Evolutionary conservation across 371 early-diverging fungal species (phyloP).

Genomic region (Phascolomyces articulosus): DNA sequence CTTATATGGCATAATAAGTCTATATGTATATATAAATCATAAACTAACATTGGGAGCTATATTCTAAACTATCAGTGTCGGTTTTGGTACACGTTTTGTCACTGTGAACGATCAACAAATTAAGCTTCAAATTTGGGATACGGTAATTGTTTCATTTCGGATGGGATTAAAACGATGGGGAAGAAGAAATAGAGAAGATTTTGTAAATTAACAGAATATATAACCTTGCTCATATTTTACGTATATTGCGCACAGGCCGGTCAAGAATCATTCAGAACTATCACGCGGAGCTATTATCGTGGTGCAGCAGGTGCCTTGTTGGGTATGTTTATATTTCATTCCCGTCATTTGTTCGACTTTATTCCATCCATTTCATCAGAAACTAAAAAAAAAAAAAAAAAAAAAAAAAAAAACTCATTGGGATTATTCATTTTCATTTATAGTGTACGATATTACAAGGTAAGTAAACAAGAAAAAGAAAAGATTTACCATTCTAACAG

Average conservation of each 20-base stretch:
- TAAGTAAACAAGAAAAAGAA: slow-evolving; percentile 6
- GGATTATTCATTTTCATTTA: too few species aligned
- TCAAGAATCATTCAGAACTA: slow-evolving; percentile 95
- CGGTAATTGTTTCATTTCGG: slow-evolving; percentile 80
- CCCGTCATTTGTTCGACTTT: not conserved
- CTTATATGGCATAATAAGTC: too few species aligned
- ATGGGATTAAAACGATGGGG: too few species aligned
- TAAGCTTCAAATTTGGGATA: slow-evolving; percentile 99
- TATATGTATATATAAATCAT: too few species aligned
- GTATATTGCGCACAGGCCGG: slow-evolving; percentile 64
- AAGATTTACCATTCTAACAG: not conserved
- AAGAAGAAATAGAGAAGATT: too few species aligned
- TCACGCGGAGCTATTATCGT: slow-evolving; percentile 96
- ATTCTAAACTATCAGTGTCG: slow-evolving; percentile 73
- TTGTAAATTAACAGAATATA: too few species aligned
- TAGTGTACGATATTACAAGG: slow-evolving; percentile 59
- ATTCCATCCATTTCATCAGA: not conserved
- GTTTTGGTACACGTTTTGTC: slow-evolving; percentile 83
- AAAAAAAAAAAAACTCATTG: too few species aligned
- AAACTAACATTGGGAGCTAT: too few species aligned
- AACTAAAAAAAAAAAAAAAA: not conserved
- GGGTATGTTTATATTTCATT: slow-evolving; percentile 1
- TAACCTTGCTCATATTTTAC: not conserved
- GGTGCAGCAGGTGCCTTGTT: slow-evolving; percentile 91
- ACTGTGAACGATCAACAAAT: slow-evolving; percentile 80